Percentiles rank a stretch among this genome's conserved stretches.
Evolutionary conservation across 2,329 filamentous ascomycete genomes (phyloP).

Genomic region (Penicillium sp.): DNA sequence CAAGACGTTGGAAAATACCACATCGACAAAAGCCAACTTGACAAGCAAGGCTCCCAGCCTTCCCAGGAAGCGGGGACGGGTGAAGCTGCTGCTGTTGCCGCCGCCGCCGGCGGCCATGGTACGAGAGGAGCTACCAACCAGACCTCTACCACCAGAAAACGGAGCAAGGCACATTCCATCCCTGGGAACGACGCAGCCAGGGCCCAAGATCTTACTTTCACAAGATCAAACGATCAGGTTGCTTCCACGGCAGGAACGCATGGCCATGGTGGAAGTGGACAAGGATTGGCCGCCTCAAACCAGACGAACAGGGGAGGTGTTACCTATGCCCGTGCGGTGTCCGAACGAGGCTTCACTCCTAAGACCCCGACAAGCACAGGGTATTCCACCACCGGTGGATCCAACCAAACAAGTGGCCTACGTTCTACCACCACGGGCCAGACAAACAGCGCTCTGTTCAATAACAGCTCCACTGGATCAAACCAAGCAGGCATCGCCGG

Average conservation of each 20-base stretch:
- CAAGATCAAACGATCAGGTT: neutral
- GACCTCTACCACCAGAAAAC: neutral
- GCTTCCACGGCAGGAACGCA: neutral
- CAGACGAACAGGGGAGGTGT: neutral
- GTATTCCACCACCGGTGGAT: neutral
- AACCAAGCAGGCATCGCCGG: neutral
- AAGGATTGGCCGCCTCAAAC: neutral
- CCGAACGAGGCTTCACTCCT: neutral
- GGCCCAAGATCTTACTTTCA: neutral
- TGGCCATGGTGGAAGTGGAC: neutral
- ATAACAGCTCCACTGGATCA: neutral
- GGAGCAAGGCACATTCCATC: neutral
- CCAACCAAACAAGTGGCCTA: neutral
- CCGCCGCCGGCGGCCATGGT: neutral
- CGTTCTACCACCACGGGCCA: slow-evolving; percentile 4
- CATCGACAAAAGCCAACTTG: neutral
- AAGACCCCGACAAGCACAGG: neutral
- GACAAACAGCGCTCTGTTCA: slow-evolving; percentile 2
- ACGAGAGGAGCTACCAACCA: slow-evolving; percentile 3
- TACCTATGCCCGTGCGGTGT: neutral
- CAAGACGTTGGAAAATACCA: slow-evolving; percentile 2
- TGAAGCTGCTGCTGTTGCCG: neutral
- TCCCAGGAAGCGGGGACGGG: slow-evolving; percentile 1
- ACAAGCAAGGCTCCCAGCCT: neutral
- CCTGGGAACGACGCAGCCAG: neutral